phyloP scores from a whole-genome alignment of 495 filamentous ascomycete species.

The Penicillium alfredii region DNA sequence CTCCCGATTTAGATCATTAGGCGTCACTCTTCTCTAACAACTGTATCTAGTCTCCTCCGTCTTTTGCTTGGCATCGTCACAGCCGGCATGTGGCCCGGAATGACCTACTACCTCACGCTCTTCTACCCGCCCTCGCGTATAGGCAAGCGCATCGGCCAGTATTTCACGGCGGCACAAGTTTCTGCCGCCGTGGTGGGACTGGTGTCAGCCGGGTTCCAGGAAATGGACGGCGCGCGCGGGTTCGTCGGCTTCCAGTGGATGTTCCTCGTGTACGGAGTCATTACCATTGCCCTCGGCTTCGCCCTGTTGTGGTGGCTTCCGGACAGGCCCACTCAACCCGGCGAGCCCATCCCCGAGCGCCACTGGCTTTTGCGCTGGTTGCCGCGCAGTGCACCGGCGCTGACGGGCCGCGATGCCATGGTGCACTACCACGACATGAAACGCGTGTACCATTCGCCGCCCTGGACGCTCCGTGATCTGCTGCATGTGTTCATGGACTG shows the following conservation, averaged over 20 bases:
- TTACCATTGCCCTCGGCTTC: constrained; percentile 65
- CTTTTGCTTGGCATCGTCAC: constrained; percentile 81
- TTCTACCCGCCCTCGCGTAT: constrained; percentile 86
- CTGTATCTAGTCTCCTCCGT: constrained; percentile 57
- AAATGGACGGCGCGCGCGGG: constrained; percentile 76
- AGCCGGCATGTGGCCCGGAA: constrained; percentile 92
- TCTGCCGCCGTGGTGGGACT: constrained; percentile 86
- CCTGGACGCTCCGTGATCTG: constrained; percentile 67
- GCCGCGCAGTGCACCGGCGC: constrained; percentile 58
- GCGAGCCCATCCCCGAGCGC: constrained; percentile 33
- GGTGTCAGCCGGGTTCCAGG: constrained; percentile 84
- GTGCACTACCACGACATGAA: constrained; percentile 82
- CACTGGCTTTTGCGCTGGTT: constrained; percentile 51
- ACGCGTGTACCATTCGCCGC: constrained; percentile 65
- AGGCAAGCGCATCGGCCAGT: constrained; percentile 81
- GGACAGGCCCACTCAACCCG: constrained; percentile 70
- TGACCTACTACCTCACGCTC: constrained; percentile 87
- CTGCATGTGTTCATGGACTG: constrained; percentile 68
- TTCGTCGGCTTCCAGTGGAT: constrained; percentile 90
- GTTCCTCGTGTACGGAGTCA: constrained; percentile 82
- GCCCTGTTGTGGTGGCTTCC: constrained; percentile 83
- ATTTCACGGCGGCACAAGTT: constrained; percentile 84
- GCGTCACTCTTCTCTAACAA: constrained; percentile 7
- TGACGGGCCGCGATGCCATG: constrained; percentile 70
- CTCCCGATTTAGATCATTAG: no score